phyloP scores from a whole-genome alignment of 257 asterid genomes.

The Solanum piurae region DNA sequence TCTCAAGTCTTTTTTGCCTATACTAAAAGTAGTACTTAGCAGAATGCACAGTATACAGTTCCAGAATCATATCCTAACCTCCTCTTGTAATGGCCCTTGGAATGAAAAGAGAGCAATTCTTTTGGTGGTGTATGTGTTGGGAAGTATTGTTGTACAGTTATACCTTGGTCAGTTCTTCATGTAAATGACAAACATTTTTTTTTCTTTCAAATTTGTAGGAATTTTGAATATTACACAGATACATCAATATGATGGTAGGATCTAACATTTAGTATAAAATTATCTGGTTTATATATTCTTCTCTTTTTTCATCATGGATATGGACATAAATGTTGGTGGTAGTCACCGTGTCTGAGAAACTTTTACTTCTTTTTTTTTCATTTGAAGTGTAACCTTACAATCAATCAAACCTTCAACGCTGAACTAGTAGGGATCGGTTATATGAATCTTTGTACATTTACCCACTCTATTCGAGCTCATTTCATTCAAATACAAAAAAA shows the following conservation, averaged over 20 bases:
- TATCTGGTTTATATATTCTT: not conserved
- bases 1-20: not conserved
- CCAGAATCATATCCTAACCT: not conserved
- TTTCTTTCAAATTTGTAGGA: constrained; percentile 6
- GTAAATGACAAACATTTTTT: constrained; percentile 10
- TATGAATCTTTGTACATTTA: not conserved
- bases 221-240: not conserved
- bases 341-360: not conserved
- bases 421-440: not conserved
- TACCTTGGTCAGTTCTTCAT: constrained; percentile 4
- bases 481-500: not conserved
- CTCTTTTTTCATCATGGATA: not conserved
- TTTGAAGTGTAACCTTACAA: not conserved
- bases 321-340: not conserved
- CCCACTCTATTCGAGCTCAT: not conserved
- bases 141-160: constrained; percentile 29
- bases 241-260: not conserved
- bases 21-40: not conserved
- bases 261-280: not conserved
- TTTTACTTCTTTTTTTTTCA: not conserved
- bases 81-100: not conserved
- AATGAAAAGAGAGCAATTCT: not conserved
- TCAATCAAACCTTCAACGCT: not conserved
- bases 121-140: constrained; percentile 13
- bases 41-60: not conserved